Percentiles rank a stretch among this genome's conserved stretches.
These are phyloP conservation scores for Datisca glomerata DNA, from an alignment of 306 rosid genomes.

Conservation along the genomic window DNA sequence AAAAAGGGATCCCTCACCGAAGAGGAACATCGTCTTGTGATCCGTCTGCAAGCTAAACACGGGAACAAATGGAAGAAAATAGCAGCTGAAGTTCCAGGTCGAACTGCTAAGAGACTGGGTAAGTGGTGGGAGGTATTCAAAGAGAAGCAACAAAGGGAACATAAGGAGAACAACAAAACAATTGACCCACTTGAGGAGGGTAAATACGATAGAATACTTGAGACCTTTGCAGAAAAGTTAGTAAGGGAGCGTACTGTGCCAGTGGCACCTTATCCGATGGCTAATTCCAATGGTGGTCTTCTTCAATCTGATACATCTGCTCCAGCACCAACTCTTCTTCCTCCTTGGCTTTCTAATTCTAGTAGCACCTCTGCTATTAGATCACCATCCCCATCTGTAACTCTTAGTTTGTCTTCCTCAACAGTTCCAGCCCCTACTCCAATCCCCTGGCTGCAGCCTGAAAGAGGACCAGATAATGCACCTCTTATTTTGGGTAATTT, in stretches of 20 bases:
- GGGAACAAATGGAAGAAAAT: constrained; percentile 90
- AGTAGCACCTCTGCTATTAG: constrained; percentile 31
- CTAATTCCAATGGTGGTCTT: constrained; percentile 48
- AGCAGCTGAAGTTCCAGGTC: constrained; percentile 72
- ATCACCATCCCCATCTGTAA: constrained; percentile 77
- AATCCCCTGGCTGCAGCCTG: constrained; percentile 61
- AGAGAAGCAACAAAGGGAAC: constrained; percentile 72
- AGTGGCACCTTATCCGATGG: constrained; percentile 57
- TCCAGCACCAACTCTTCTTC: constrained; percentile 40
- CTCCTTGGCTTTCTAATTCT: constrained; percentile 81
- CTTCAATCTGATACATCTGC: constrained; percentile 39
- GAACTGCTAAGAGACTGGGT: constrained; percentile 77
- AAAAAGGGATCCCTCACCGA: constrained; percentile 77
- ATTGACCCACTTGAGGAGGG: constrained; percentile 45
- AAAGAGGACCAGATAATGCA: constrained; percentile 40
- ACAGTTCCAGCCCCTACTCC: constrained; percentile 53
- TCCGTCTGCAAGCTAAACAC: constrained; percentile 62
- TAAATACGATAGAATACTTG: constrained; percentile 62
- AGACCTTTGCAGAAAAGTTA: constrained; percentile 20
- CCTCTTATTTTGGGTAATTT: constrained; percentile 34
- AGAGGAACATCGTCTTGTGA: constrained; percentile 71
- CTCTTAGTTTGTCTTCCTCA: constrained; percentile 66
- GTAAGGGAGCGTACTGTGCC: constrained; percentile 46
- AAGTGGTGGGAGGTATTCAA: constrained; percentile 97
- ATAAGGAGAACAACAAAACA: constrained; percentile 37